These are phyloP conservation scores for Capsicum rhomboideum DNA, from an alignment of 257 asterid species.

Conservation along the genomic window DNA sequence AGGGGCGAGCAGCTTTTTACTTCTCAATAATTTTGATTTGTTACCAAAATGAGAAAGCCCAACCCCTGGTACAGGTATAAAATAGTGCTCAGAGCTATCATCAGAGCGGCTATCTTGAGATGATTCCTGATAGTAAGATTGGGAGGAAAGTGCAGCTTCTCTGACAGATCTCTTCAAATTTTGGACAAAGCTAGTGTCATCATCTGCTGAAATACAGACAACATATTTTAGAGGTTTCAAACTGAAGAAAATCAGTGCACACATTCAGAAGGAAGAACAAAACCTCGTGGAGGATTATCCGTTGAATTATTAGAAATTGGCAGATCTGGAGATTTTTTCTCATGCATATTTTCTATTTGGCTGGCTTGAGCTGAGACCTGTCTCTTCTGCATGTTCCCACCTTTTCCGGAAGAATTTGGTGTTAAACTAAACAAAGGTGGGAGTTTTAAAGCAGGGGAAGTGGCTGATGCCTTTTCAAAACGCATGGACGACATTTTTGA, in stretches of 20 bases:
- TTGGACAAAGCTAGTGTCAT: constrained; percentile 53
- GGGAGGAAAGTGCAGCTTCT: constrained; percentile 85
- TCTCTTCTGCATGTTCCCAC: constrained; percentile 60
- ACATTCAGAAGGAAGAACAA: constrained; percentile 9
- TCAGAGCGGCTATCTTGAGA: constrained; percentile 79
- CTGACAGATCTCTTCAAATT: constrained; percentile 88
- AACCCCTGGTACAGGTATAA: constrained; percentile 68
- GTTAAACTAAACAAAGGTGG: constrained; percentile 93
- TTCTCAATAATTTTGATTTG: constrained; percentile 40
- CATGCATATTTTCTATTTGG: constrained; percentile 41
- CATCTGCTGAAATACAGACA: constrained; percentile 42
- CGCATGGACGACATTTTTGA: constrained; percentile 71
- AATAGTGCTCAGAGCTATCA: constrained; percentile 87
- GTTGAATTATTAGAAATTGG: constrained; percentile 30
- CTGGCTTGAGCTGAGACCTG: constrained; percentile 43
- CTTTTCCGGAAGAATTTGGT: constrained; percentile 81
- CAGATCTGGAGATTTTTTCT: constrained; percentile 42
- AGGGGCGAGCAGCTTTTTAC: constrained; percentile 41
- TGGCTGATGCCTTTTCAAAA: constrained; percentile 65
- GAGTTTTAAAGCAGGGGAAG: constrained; percentile 80
- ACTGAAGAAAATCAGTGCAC: not conserved
- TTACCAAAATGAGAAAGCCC: constrained; percentile 45
- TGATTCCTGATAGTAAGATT: constrained; percentile 45
- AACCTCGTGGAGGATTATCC: constrained; percentile 57
- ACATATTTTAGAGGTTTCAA: constrained; percentile 1